Evolutionary conservation across 306 rosid genomes (phyloP), one percentile per base, ranked within the genome.

Genomic region (Quercus aquifolioides): DNA sequence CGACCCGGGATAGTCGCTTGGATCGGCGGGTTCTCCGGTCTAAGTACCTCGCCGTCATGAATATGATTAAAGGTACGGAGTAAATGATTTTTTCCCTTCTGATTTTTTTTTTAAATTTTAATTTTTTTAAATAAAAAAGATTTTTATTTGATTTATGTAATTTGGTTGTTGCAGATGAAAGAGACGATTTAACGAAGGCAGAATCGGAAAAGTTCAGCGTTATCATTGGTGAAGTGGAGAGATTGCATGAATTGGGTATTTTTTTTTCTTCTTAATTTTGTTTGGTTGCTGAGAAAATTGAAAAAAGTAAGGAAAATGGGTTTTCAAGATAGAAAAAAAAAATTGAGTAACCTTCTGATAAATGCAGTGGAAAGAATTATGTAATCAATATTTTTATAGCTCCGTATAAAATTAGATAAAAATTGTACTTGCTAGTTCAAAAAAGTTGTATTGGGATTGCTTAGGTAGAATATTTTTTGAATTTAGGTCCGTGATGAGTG

Each of bases 11-110:
- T 26, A 79, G 68, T 68, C 79, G 71, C n/a, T 74, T 76, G 25
- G 81, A 86, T 58, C 90, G 96, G 56, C 83, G 98, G 46, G 43
- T 85, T 2, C 91, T 92, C 18, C 97, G 98, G 60, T 89, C 94
- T 25, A 83, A 78, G 68, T 92, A 91, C 73, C 85, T 83, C 23
- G 80, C 84, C 7, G 87, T 94, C 59, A 81, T 85, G 56, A 82
- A 82, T 62, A 82, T 88, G 72, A 94, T 94, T 33, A 84, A 80
- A 1, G 98, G 98, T 92, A 43, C 4, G 18, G 13, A 25, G 14
- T 10, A 21, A 0, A 2, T 41, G 46, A 20, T 46, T 4, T 6
- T 41, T 0, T 38, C 10, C 1, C 1, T n/a, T 4, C 6, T 1
- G 1, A 51, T 3, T 51, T 0, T 4, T 28, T 0, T 17, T 28